Base-by-base conservation (phyloP, 371 early-diverging fungal species). In the Rhizopus arrhizus region DNA sequence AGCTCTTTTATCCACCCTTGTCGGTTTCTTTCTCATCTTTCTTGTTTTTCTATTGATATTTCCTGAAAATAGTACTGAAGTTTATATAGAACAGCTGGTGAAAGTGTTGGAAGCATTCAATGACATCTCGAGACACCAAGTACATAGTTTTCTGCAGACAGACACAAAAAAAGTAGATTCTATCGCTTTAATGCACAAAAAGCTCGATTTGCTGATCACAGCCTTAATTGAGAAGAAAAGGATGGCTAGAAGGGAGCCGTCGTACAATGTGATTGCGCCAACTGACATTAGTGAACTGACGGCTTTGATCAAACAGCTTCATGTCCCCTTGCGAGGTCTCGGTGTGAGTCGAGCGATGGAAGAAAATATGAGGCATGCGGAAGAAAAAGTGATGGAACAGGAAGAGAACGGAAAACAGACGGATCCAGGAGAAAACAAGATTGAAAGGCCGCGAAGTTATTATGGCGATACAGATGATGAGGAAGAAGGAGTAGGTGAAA, bases 51-150 rank as follows among this genome's bases (percentile, higher is more conserved):
- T 80, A 0, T 2, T 69, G 5, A 42, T 76, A 0, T 74, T 65
- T 55, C 80, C 80, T 5, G 80, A 80, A 58, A 77, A 76, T 43
- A 69, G 70, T 16, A 80, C 77, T 4, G n/a, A 55, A 2, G 61
- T 71, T 8, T 78, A 63, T 55, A 66, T 78, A 15, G 62, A 72
- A 59, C 61, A 75, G 28, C 48, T 78, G 0, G 58, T 73, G 28
- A 71, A 68, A 15, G 49, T 65, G 2, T 42, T 70, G 8, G 75
- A 78, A 29, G 59, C 62, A 6, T 71, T 75, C 46, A 72, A 75
- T 41, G 62, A 53, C 4, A 71, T 74, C 7, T 52, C 65, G n/a
- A 60, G 64, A 15, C 69, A 52, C 2, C 78, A 78, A 56, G 64
- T 64, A 5, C 53, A 61, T 10, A 65, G 68, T 0, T 77, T 77